These are phyloP conservation scores for Inonotus hispidus DNA, from an alignment of 1,284 basidiomycete species.

Conservation along the genomic window DNA sequence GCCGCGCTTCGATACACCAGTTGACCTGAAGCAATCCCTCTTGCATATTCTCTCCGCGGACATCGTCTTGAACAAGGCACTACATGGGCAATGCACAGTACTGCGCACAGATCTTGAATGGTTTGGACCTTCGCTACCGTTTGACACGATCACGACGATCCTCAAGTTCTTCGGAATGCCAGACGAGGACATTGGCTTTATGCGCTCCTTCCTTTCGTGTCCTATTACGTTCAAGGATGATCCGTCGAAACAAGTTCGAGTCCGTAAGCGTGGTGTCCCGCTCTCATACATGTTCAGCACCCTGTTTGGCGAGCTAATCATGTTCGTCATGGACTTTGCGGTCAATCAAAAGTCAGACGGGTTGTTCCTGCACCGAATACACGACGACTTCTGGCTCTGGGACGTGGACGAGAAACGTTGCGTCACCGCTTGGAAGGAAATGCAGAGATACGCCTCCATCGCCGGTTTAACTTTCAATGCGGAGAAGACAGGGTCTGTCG, in stretches of 20 bases:
- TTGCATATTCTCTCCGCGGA: slow-evolving; percentile 36
- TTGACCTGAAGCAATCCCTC: slow-evolving; percentile 22
- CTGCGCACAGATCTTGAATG: slow-evolving; percentile 39
- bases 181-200: slow-evolving; percentile 33
- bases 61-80: slow-evolving; percentile 31
- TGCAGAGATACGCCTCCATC: slow-evolving; percentile 32
- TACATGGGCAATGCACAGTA: slow-evolving; percentile 31
- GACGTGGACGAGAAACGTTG: slow-evolving; percentile 29
- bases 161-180: slow-evolving; percentile 37
- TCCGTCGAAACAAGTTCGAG: slow-evolving; percentile 3
- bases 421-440: slow-evolving; percentile 33
- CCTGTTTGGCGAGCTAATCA: slow-evolving; percentile 33
- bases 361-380: slow-evolving; percentile 35
- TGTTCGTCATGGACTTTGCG: slow-evolving; percentile 41
- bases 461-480: slow-evolving; percentile 34
- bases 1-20: slow-evolving; percentile 12
- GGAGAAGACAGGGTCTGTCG: slow-evolving; percentile 36
- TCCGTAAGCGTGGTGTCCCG: slow-evolving; percentile 19
- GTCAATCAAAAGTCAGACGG: slow-evolving; percentile 36
- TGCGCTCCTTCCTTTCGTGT: slow-evolving; percentile 33
- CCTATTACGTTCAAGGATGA: slow-evolving; percentile 19
- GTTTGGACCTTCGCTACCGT: slow-evolving; percentile 41
- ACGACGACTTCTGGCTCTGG: slow-evolving; percentile 40
- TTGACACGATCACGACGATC: slow-evolving; percentile 34
- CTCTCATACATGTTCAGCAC: slow-evolving; percentile 28